Evolutionary conservation across 2,329 filamentous ascomycete genomes (phyloP).

Genomic region (Fusarium liriodendri): DNA sequence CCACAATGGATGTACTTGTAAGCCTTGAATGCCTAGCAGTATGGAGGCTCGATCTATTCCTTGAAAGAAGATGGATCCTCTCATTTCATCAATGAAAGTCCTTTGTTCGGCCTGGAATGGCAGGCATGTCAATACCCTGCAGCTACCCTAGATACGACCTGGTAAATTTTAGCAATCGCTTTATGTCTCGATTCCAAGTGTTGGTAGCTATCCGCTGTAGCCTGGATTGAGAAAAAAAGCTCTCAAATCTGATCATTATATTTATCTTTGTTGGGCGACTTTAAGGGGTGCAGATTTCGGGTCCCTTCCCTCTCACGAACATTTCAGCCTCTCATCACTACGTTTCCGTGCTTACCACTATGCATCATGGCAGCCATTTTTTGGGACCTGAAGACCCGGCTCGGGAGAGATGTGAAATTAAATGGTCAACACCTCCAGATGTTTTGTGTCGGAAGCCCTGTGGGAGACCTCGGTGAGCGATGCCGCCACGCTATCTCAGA

Average conservation of each 20-base stretch:
- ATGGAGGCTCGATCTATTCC: background rate
- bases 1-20: background rate
- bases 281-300: background rate
- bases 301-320: background rate
- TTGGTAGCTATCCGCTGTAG: background rate
- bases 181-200: background rate
- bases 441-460: background rate
- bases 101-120: background rate
- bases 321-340: background rate
- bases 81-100: background rate
- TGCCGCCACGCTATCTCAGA: background rate
- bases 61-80: background rate
- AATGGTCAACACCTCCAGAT: background rate
- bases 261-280: background rate
- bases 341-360: background rate
- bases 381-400: background rate
- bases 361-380: background rate
- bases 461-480: background rate
- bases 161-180: background rate
- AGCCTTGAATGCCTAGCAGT: background rate
- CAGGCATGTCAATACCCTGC: background rate
- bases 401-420: background rate
- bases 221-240: background rate
- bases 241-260: no score
- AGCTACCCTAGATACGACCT: background rate